Conservation (phyloP, 1,139 yeast genomes). For the Saccharomyces pastorianus region DNA sequence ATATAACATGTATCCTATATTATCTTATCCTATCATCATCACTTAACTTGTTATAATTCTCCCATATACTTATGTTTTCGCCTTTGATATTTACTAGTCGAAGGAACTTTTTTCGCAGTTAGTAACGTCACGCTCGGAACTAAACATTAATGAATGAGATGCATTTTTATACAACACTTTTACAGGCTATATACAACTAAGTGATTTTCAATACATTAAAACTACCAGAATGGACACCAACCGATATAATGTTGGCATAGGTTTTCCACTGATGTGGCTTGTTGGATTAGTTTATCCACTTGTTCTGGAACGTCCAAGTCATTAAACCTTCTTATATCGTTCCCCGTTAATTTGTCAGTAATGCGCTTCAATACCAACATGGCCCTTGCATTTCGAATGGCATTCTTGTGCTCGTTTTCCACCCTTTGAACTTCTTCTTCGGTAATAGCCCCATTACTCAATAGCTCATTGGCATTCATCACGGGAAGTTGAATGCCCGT, state of each 20-base stretch:
- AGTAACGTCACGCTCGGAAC: not conserved
- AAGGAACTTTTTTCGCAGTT: not conserved
- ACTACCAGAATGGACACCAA: conserved; percentile 98
- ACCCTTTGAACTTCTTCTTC: conserved; percentile 66
- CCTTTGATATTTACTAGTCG: not conserved
- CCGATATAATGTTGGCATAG: conserved; percentile 95
- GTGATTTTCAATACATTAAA: not conserved
- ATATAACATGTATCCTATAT: not conserved
- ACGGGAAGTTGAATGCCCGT: conserved; percentile 62
- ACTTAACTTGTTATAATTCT: not conserved
- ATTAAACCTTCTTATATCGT: conserved; percentile 68
- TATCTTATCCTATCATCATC: not conserved
- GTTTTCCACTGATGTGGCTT: conserved; percentile 94
- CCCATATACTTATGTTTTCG: not conserved
- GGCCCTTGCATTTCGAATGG: conserved; percentile 83
- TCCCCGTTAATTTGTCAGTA: conserved; percentile 87
- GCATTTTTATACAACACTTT: not conserved
- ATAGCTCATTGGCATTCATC: conserved; percentile 54
- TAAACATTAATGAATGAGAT: not conserved
- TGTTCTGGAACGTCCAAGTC: conserved; percentile 81
- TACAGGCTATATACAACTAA: too few relatives aligned
- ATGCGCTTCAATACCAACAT: conserved; percentile 83
- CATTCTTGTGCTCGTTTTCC: conserved; percentile 69
- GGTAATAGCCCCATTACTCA: conserved; percentile 66
- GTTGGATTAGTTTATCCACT: conserved; percentile 88